Base-by-base conservation (phyloP, 768 basidiomycete genomes). In the Pleurotus ostreatus region DNA sequence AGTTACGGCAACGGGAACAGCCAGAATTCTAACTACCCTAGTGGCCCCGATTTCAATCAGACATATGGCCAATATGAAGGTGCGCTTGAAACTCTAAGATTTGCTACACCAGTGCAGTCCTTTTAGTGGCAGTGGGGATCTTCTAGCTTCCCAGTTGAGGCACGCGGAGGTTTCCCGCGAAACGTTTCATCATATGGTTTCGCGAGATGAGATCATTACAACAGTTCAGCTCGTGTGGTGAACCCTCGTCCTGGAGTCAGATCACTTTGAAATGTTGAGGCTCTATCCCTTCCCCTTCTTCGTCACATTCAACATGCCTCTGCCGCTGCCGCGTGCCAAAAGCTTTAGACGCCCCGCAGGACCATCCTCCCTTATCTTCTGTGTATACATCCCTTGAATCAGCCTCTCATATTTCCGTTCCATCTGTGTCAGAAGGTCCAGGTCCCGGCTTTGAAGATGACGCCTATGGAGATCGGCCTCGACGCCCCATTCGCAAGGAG, bases 61-160 rank as follows among this genome's bases (percentile, higher is more conserved):
- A 84, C 76, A 60, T 88, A 81, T 71, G 61, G 68, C 60, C 82
- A 80, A 74, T 80, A 74, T 75, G 89, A 92, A 92, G 90, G 90
- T 93, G 82, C 89, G 90, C 89, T 86, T 74, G 78, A 81, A 79
- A 71, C 83, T 40, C 51, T 84, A 73, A 84, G 81, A 82, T 77
- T 83, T 69, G 80, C 77, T 68, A 59, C 59, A 63, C 56, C 64
- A 69, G 48, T 68, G 74, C 70, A 72, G 70, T 68, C 65, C 64
- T 62, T 65, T 60, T 63, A 47, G 49, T 53, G 48, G 46, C 18
- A 60, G 47, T 62, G 58, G 61, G 60, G 65, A 62, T 65, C 55
- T 63, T 59, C 68, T 64, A 61, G 66, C 65, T 70, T 74, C 73
- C 77, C 68, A 75, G 68, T 73, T 76, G 70, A 78, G 75, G 80